Evolutionary conservation across 1,284 basidiomycete genomes (phyloP).

Genomic region (Cystobasidium pallidum): DNA sequence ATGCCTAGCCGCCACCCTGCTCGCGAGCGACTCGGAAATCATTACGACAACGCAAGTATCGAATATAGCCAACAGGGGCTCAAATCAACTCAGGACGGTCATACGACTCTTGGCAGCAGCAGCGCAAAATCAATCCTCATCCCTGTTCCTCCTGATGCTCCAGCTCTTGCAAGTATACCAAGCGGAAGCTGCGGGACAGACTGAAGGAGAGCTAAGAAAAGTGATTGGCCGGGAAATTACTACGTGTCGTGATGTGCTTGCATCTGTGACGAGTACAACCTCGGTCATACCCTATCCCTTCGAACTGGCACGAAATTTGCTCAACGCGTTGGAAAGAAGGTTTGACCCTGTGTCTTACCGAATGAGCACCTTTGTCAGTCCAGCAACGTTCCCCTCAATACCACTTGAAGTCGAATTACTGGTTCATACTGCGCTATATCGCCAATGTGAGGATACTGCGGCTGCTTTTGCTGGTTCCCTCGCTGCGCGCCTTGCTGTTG

Average conservation of each 20-base stretch:
- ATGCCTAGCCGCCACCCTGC: conserved; percentile 6
- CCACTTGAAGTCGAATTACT: conserved; percentile 26
- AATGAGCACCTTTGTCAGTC: not conserved
- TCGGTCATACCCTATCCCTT: conserved; percentile 1
- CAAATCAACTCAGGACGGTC: not conserved
- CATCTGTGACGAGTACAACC: not conserved
- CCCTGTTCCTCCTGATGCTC: conserved; percentile 9
- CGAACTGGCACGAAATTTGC: conserved; percentile 12
- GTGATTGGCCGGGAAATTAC: not conserved
- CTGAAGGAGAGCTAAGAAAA: not conserved
- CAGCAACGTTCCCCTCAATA: conserved; percentile 16
- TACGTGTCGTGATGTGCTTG: not conserved
- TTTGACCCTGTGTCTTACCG: conserved; percentile 10
- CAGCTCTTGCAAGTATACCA: conserved; percentile 8
- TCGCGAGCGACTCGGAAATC: conserved; percentile 10
- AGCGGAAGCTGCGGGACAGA: not conserved
- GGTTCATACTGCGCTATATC: conserved; percentile 3
- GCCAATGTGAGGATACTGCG: not conserved
- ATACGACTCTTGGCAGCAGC: not conserved
- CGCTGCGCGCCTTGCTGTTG: not conserved
- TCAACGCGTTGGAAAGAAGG: conserved; percentile 13
- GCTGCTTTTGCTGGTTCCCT: not conserved
- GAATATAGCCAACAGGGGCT: not conserved
- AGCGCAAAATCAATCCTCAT: conserved; percentile 15
- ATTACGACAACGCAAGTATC: not conserved